These are phyloP conservation scores for Neurospora sp. DNA, from an alignment of 495 filamentous ascomycete genomes.

Conservation along the genomic window DNA sequence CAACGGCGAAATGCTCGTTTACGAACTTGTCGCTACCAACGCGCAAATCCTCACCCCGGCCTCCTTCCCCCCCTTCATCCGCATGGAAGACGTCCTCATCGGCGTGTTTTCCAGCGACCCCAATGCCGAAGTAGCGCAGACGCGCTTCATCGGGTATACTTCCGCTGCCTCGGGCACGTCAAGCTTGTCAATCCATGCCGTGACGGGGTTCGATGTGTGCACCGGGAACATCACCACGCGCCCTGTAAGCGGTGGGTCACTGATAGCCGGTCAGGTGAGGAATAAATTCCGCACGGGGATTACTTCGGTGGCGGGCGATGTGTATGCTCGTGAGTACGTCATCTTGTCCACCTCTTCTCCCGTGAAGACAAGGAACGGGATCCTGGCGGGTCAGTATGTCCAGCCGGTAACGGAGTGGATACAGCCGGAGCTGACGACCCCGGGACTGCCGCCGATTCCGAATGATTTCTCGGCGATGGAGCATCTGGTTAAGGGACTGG, in stretches of 20 bases:
- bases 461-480: conserved; percentile 8
- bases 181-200: conserved; percentile 24
- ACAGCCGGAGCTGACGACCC: conserved; percentile 10
- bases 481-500: conserved; percentile 12
- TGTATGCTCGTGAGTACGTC: conserved; percentile 29
- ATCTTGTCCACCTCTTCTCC: too few species aligned
- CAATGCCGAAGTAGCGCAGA: conserved; percentile 24
- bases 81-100: conserved; percentile 24
- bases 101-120: conserved; percentile 21
- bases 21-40: conserved; percentile 24
- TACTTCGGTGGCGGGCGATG: conserved; percentile 17
- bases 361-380: conserved; percentile 23
- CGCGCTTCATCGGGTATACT: conserved; percentile 12
- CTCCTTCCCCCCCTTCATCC: conserved; percentile 21
- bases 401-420: conserved; percentile 32
- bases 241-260: conserved; percentile 10
- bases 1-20: conserved; percentile 22
- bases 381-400: conserved; percentile 29
- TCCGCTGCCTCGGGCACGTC: conserved; percentile 3
- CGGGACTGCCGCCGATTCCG: conserved; percentile 9
- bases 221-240: conserved; percentile 26
- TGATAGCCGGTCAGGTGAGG: background rate
- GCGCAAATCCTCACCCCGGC: conserved; percentile 22
- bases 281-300: conserved; percentile 4
- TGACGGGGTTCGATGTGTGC: conserved; percentile 29